phyloP scores from a whole-genome alignment of 2,329 filamentous ascomycete species.

The Diaporthe capsici region DNA sequence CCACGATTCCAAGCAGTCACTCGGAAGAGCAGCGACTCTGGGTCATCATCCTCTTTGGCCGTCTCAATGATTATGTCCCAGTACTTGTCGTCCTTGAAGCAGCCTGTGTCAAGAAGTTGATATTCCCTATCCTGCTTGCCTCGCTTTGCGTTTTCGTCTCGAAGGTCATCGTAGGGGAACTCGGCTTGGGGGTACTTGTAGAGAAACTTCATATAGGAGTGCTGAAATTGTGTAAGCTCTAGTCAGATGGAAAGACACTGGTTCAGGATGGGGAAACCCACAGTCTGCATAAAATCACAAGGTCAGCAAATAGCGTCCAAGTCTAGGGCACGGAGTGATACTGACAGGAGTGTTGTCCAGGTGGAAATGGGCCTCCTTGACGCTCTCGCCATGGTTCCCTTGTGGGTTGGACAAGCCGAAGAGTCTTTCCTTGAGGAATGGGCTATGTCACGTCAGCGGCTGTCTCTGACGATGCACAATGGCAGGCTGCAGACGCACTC shows the following conservation, averaged over 20 bases:
- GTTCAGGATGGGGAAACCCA: conserved; percentile 49
- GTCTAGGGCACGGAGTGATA: conserved; percentile 27
- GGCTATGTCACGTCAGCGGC: conserved; percentile 69
- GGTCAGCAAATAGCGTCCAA: conserved; percentile 47
- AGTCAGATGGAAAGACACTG: background rate
- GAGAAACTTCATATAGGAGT: conserved; percentile 98
- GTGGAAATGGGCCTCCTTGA: conserved; percentile 98
- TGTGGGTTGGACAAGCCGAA: conserved; percentile 97
- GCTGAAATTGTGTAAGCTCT: conserved; percentile 63
- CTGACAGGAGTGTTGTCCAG: conserved; percentile 88
- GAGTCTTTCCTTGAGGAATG: conserved; percentile 93
- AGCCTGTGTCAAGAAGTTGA: conserved; percentile 89
- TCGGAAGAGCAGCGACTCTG: conserved; percentile 92
- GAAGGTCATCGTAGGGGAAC: conserved; percentile 92
- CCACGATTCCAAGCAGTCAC: conserved; percentile 97
- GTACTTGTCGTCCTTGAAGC: conserved; percentile 91
- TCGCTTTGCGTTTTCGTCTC: conserved; percentile 85
- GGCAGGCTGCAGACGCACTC: conserved; percentile 71
- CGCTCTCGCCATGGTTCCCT: conserved; percentile 95
- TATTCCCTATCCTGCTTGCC: conserved; percentile 87
- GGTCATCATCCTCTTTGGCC: conserved; percentile 92
- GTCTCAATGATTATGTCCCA: conserved; percentile 99
- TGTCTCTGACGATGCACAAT: conserved; percentile 16
- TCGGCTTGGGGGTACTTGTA: conserved; percentile 96
- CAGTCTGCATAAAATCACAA: conserved; percentile 55